Base-by-base conservation (phyloP, 1,284 basidiomycete species). In the Ustilago sp. region DNA sequence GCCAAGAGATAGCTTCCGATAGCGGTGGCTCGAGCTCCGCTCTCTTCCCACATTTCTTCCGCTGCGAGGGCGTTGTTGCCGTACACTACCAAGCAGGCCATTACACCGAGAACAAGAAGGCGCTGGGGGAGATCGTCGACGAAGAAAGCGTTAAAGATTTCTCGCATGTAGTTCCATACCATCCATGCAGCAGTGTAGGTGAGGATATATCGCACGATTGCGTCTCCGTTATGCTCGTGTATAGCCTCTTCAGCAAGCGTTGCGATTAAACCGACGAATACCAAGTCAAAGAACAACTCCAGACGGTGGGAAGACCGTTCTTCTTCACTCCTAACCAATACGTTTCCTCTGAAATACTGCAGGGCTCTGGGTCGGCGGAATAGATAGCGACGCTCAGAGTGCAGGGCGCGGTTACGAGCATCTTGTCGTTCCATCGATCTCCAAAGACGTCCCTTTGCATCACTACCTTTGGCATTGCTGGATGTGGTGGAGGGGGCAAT, bases 71-170 rank as follows among this genome's bases (percentile, higher is more conserved):
- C 80, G 34, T 83, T 83, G 72, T 83, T 83, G 1, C 80, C 81
- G 35, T 73, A 83, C 8, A 83, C 74, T 8, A 81, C 66, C 8
- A 83, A 51, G 41, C 69, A 73, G 7, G 72, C 74, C 80, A 83
- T 82, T n/a, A 82, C 77, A n/a, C 48, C 74, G 28, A 83, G 38
- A 8, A 82, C 80, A n/a, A 83, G 52, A 28, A 79, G 32, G 8
- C 74, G 56, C 54, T 82, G 80, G 2, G 64, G 71, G 2, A 83
- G 48, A 52, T 83, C 81, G 23, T 82, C 81, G 28, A 74, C 67
- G 41, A 82, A 83, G 43, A 80, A 83, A n/a, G 71, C 68, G 41
- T 83, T 80, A 47, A 83, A 82, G 28, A 80, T 48, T 45, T 82
- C 76, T 19, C 80, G 60, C 76, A 82, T 80, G 43, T 70, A 81